These are phyloP conservation scores for Penicillium dipodomyicola DNA, from an alignment of 495 filamentous ascomycete species.

Conservation along the genomic window DNA sequence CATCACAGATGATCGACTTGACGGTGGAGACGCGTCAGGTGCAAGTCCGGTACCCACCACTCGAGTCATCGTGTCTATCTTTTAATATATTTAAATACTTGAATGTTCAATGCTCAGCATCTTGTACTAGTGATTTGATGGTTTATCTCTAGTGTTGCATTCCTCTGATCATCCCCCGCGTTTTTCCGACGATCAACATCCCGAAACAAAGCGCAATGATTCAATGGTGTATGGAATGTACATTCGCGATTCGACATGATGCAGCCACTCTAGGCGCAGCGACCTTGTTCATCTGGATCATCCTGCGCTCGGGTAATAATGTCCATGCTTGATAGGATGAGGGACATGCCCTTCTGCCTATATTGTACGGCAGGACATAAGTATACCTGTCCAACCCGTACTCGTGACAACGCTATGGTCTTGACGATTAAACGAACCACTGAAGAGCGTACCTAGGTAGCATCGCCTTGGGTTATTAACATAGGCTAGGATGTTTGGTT, in stretches of 20 bases:
- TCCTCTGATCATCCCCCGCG: neutral
- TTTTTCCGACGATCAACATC: constrained; percentile 9
- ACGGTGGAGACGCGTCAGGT: constrained; percentile 14
- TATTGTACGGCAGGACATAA: neutral
- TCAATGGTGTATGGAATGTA: neutral
- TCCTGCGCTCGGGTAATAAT: neutral
- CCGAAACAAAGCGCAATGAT: neutral
- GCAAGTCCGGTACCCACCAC: constrained; percentile 7
- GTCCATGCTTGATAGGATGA: neutral
- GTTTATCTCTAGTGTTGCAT: neutral
- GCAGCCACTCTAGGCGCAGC: neutral
- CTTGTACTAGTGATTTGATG: neutral
- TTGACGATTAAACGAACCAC: neutral
- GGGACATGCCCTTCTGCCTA: neutral
- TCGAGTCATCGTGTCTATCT: neutral
- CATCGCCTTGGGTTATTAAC: neutral
- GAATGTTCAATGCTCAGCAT: neutral
- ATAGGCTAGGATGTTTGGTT: neutral
- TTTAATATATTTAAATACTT: constrained; percentile 10
- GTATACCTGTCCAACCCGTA: neutral
- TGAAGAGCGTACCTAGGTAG: no score
- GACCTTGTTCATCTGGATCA: constrained; percentile 1
- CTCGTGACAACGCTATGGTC: neutral
- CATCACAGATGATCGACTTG: constrained; percentile 8
- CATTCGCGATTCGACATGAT: constrained; percentile 1